A percentile compares a stretch with the other conserved stretches of the same genome.
Conservation (phyloP, 2,329 filamentous ascomycete genomes). For the Neopestalotiopsis rosae region DNA sequence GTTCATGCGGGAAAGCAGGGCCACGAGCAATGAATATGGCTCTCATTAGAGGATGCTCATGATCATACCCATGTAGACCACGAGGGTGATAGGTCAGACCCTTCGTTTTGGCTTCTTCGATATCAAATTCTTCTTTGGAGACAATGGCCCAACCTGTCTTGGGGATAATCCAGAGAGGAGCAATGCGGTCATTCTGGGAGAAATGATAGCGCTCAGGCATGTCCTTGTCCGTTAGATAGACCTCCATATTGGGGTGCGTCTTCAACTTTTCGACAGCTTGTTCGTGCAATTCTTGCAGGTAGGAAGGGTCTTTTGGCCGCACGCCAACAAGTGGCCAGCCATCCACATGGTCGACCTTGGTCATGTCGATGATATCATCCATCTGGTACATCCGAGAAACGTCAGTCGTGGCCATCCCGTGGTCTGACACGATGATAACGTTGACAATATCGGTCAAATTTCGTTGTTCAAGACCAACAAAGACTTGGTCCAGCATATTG, state of each 20-base stretch:
- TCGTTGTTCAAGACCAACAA: conserved; percentile 76
- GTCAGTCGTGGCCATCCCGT: conserved; percentile 96
- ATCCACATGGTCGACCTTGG: conserved; percentile 81
- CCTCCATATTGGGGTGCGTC: conserved; percentile 74
- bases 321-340: conserved; percentile 95
- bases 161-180: conserved; percentile 92
- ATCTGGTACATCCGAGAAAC: conserved; percentile 81
- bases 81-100: conserved; percentile 76
- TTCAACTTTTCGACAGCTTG: conserved; percentile 61
- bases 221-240: conserved; percentile 83
- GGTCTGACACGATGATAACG: conserved; percentile 93
- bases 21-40: conserved; percentile 93
- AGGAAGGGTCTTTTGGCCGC: conserved; percentile 72
- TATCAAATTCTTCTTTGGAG: conserved; percentile 77
- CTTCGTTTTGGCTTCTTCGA: conserved; percentile 68
- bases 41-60: conserved; percentile 92
- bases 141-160: conserved; percentile 94
- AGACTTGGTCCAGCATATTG: conserved; percentile 77
- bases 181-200: conserved; percentile 84
- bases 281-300: conserved; percentile 72
- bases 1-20: conserved; percentile 86
- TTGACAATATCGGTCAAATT: conserved; percentile 93
- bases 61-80: conserved; percentile 93
- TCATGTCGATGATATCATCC: conserved; percentile 83
- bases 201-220: conserved; percentile 97